Evolutionary conservation across 345 rosid species (phyloP).

Genomic region (Hevea brasiliensis): DNA sequence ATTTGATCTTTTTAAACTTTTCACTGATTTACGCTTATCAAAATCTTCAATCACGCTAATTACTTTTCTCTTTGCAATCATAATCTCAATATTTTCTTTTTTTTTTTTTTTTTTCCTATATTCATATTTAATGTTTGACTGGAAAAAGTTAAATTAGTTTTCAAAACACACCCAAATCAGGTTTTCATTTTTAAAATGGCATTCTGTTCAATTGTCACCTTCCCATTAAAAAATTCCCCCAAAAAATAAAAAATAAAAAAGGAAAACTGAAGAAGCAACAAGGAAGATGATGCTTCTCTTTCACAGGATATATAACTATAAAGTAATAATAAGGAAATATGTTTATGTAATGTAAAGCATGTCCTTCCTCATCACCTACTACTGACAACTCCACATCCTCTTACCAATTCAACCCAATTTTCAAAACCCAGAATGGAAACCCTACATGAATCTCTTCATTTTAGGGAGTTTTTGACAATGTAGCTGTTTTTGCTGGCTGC

Average conservation of each 20-base stretch:
- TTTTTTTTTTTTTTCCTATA: neutral
- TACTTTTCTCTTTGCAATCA: constrained; percentile 23
- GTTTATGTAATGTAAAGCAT: constrained; percentile 34
- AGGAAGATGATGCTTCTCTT: constrained; percentile 23
- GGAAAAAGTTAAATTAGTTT: neutral
- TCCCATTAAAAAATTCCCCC: neutral
- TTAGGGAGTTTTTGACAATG: constrained; percentile 32
- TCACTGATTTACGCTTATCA: constrained; percentile 29
- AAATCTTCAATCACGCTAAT: constrained; percentile 28
- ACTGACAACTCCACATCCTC: constrained; percentile 53
- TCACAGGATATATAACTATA: constrained; percentile 20
- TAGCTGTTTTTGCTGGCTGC: constrained; percentile 17
- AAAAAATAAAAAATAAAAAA: neutral
- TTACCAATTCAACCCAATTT: neutral
- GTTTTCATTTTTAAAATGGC: neutral
- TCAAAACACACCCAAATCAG: neutral
- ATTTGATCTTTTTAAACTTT: constrained; percentile 27
- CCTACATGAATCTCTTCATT: constrained; percentile 26
- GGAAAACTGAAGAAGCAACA: constrained; percentile 32
- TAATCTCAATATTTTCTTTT: constrained; percentile 12
- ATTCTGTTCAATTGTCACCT: constrained; percentile 41
- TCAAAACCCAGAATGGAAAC: constrained; percentile 35
- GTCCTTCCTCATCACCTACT: constrained; percentile 51
- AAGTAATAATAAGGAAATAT: neutral
- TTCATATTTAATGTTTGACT: constrained; percentile 14